Base-by-base conservation (phyloP, 208 protist genomes). In the Hexamita inflata region DNA sequence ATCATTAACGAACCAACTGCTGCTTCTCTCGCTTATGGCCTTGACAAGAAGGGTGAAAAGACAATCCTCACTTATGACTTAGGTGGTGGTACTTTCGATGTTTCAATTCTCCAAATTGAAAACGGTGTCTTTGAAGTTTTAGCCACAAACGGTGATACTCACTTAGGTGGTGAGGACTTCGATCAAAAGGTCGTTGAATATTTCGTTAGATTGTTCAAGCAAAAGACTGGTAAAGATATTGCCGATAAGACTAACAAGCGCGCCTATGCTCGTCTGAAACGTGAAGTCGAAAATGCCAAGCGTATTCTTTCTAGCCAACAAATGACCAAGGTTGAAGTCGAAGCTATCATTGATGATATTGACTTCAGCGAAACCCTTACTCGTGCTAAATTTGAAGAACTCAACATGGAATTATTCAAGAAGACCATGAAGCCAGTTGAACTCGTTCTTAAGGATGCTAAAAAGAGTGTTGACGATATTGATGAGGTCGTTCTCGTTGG, bases 1-100 rank as follows among this genome's bases (percentile, higher is more conserved):
- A 98, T 99, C 85, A 97, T 99, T 85, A 99, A 99, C 89, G 96
- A 99, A 88, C 95, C 96, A 40, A 99, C 96, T 38, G 94, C 95
- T 0, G 95, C 95, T 35, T 94, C 96, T 67, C 91, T 99, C 78
- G 95, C 96, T 1, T 98, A 98, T 70, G 82, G 82, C 28, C 40
- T 85, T 60, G 80, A 82, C 40, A 59, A 62, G 28, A 80, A 68
- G 34, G 78, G 67, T 2, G 0, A 81, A 24, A 53, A 58, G 35
- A 86, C 85, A 32, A 79, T 87, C 41, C 57, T 86, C 9, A 92
- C 98, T 2, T 98, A 94, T 78, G 94, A 99, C 87, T 86, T 98
- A 38, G 94, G 94, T 59, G 87, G 87, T 62, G 87, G 87, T 58
- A 90, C 86, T 28, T 85, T 89, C 67, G 87, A 90, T 91, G 94